These are phyloP conservation scores for Globisporangium apiculatum DNA, from an alignment of 352 stramenopile genomes.

Conservation along the genomic window DNA sequence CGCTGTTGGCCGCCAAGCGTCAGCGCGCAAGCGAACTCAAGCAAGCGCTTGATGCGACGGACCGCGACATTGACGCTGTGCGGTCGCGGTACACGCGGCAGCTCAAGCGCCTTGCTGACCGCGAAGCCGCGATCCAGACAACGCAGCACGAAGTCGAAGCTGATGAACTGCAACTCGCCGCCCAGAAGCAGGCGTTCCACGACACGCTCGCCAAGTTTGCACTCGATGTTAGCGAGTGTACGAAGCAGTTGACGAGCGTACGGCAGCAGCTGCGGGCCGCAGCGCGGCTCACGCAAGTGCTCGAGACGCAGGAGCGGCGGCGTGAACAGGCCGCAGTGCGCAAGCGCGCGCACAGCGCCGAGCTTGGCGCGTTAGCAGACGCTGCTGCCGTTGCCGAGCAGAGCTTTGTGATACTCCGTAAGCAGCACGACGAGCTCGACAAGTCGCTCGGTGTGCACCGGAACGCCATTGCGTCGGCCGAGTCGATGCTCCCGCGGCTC, in stretches of 20 bases:
- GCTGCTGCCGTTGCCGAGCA: slow-evolving; percentile 67
- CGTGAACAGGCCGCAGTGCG: slow-evolving; percentile 56
- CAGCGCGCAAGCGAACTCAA: slow-evolving; percentile 43
- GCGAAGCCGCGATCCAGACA: slow-evolving; percentile 62
- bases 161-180: slow-evolving; percentile 48
- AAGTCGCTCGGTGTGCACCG: slow-evolving; percentile 65
- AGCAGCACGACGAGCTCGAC: slow-evolving; percentile 70
- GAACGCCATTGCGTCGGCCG: slow-evolving; percentile 77
- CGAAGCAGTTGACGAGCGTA: slow-evolving; percentile 47
- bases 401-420: slow-evolving; percentile 61
- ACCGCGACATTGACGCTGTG: slow-evolving; percentile 72
- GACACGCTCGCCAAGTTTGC: slow-evolving; percentile 44
- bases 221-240: slow-evolving; percentile 38
- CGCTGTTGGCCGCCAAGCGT: slow-evolving; percentile 4
- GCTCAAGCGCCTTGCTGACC: slow-evolving; percentile 72
- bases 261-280: slow-evolving; percentile 70
- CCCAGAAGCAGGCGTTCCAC: slow-evolving; percentile 50
- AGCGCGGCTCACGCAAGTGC: slow-evolving; percentile 45
- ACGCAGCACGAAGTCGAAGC: slow-evolving; percentile 71
- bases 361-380: slow-evolving; percentile 63
- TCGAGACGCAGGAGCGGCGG: slow-evolving; percentile 68
- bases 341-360: slow-evolving; percentile 69
- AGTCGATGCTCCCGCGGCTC: slow-evolving; percentile 69
- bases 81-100: slow-evolving; percentile 68
- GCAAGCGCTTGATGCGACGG: slow-evolving; percentile 42